Evolutionary conservation across 306 rosid genomes (phyloP).

Genomic region (Vigna angularis): DNA sequence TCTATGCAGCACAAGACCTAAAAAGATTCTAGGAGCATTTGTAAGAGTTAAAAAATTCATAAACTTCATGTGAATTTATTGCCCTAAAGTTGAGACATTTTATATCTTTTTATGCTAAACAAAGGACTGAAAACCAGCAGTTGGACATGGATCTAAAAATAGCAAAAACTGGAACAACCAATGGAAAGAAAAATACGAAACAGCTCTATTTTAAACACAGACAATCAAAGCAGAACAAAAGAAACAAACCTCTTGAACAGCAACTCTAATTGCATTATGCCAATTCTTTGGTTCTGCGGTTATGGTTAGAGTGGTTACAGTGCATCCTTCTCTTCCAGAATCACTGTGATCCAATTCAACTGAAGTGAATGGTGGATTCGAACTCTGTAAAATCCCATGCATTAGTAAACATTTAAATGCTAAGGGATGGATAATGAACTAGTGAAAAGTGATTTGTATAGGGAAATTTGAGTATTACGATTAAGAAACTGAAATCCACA

Average conservation of each 20-base stretch:
- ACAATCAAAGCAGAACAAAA: constrained; percentile 36
- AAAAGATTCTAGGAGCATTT: constrained; percentile 29
- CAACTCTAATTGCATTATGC: constrained; percentile 90
- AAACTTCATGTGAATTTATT: constrained; percentile 15
- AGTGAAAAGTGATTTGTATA: constrained; percentile 7
- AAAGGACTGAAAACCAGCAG: constrained; percentile 15
- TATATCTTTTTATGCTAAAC: constrained; percentile 25
- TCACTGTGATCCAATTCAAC: constrained; percentile 99
- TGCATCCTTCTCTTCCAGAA: constrained; percentile 99
- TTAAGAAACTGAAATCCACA: constrained; percentile 1
- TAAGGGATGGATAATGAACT: constrained; percentile 21
- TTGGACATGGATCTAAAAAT: constrained; percentile 14
- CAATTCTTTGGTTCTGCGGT: constrained; percentile 97
- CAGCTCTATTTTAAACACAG: constrained; percentile 32
- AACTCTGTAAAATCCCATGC: constrained; percentile 71
- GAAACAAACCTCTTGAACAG: constrained; percentile 92
- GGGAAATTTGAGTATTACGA: constrained; percentile 14
- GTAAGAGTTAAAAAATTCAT: background rate
- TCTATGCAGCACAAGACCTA: constrained; percentile 14
- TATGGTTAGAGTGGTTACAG: constrained; percentile 97
- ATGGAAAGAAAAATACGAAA: constrained; percentile 19
- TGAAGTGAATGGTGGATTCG: constrained; percentile 98
- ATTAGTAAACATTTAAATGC: constrained; percentile 45
- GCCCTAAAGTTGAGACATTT: background rate
- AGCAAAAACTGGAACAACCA: constrained; percentile 32